phyloP scores from a whole-genome alignment of 768 basidiomycete genomes.

The Scleroderma bovista region DNA sequence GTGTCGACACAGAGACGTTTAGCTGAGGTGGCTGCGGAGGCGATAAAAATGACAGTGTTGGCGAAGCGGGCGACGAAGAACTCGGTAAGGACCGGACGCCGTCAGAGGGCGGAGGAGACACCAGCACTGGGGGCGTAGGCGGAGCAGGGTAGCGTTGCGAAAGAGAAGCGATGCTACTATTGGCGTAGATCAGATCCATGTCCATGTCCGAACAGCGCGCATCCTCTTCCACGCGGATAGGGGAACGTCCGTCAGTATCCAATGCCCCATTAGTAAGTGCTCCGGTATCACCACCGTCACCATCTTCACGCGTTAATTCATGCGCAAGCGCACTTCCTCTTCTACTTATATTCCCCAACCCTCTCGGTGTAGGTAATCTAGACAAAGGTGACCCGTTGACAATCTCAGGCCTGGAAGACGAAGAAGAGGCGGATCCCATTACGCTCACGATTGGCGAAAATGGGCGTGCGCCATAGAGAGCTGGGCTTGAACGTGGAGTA shows the following conservation, averaged over 20 bases:
- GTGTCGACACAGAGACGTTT: background rate
- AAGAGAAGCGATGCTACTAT: slow-evolving; percentile 18
- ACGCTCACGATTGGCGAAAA: slow-evolving; percentile 23
- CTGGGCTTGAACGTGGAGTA: slow-evolving; percentile 22
- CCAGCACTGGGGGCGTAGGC: slow-evolving; percentile 21
- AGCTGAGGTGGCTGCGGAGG: background rate
- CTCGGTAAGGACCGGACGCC: slow-evolving; percentile 8
- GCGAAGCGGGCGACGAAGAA: background rate
- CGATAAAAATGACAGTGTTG: background rate
- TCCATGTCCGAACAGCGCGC: background rate
- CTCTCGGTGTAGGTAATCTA: slow-evolving; percentile 9
- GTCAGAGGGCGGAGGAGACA: slow-evolving; percentile 14
- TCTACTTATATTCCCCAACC: slow-evolving; percentile 6
- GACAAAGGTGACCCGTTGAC: slow-evolving; percentile 6
- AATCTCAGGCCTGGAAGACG: slow-evolving; percentile 1
- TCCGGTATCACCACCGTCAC: slow-evolving; percentile 1
- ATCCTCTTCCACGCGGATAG: background rate
- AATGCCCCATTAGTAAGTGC: background rate
- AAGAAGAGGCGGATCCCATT: slow-evolving; percentile 12
- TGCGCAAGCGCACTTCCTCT: slow-evolving; percentile 16
- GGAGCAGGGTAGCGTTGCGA: slow-evolving; percentile 28
- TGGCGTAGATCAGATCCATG: slow-evolving; percentile 2
- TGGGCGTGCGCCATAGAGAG: slow-evolving; percentile 22
- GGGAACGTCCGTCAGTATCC: background rate
- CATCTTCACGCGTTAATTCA: slow-evolving; percentile 1